Evolutionary conservation across 148 eudicot genomes (phyloP), one percentile per base, ranked within the genome.

Genomic region (Spergularia marina): DNA sequence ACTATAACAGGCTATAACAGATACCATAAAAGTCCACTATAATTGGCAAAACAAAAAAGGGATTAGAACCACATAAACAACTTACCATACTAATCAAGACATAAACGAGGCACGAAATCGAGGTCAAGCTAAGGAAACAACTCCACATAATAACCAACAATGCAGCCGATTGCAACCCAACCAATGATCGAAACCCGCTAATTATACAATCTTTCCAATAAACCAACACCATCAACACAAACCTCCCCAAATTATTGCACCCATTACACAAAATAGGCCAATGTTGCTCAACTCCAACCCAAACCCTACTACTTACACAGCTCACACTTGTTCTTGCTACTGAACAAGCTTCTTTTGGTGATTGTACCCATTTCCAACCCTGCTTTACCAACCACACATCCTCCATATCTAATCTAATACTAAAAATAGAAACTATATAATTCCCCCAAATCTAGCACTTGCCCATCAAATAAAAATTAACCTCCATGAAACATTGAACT

Each of bases 61-160:
- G 0, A 53, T 20, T 20, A 49, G 8, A 49, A 53, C 39, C 72
- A 71, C 68, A 71, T 34, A 20, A 36, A 67, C 9, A 54, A 73
- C 84, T 76, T 83, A 95, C 98, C 94, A 87, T 81, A 77, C 96
- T 90, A 84, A 88, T 81, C 76, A 95, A 87, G 61, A 90, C 87
- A 80, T 92, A 95, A 76, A 86, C 66, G 56, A 95, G 85, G 86
- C 97, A 92, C n/a, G 96, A 90, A 77, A 92, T 77, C 12, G 98
- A 95, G 9, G 98, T 95, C 92, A 92, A 89, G 84, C 98, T 92
- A 68, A 95, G 87, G 71, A 95, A 95, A 82, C 91, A 92, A 77
- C 98, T 86, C 98, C 98, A 95, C 96, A 95, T 88, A 20, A 95
- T 88, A 73, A 95, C 86, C 49, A 95, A 82, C 91, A 95, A 79